Evolutionary conservation across 805 yeast genomes (phyloP).

Genomic region (Candida chilensis): DNA sequence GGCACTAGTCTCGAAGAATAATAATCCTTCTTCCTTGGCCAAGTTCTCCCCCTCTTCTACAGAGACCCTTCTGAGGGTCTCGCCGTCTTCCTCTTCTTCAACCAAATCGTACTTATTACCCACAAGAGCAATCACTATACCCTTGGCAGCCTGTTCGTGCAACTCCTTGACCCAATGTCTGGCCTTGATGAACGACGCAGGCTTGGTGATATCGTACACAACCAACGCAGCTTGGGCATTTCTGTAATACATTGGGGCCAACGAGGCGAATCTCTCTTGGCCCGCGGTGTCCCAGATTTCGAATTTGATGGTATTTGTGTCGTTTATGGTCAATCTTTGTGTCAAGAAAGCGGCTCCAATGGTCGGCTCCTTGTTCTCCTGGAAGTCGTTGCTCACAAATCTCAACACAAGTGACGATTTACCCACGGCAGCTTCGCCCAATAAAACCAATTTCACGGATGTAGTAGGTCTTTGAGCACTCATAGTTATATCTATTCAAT

Average conservation of each 20-base stretch:
- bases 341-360: slow-evolving; percentile 97
- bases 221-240: slow-evolving; percentile 96
- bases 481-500: too few species aligned
- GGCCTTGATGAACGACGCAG: slow-evolving; percentile 90
- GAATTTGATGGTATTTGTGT: slow-evolving; percentile 70
- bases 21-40: slow-evolving; percentile 84
- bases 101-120: slow-evolving; percentile 87
- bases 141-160: slow-evolving; percentile 91
- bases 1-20: slow-evolving; percentile 93
- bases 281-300: slow-evolving; percentile 98
- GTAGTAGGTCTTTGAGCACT: slow-evolving; percentile 42
- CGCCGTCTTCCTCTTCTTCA: slow-evolving; percentile 44
- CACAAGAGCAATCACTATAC: slow-evolving; percentile 85
- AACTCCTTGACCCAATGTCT: slow-evolving; percentile 97
- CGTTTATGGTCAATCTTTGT: slow-evolving; percentile 83
- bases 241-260: slow-evolving; percentile 96
- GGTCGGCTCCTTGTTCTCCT: slow-evolving; percentile 95
- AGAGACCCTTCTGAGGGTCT: slow-evolving; percentile 64
- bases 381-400: slow-evolving; percentile 91
- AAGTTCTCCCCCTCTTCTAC: slow-evolving; percentile 78
- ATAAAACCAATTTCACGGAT: slow-evolving; percentile 79
- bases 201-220: slow-evolving; percentile 91
- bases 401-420: slow-evolving; percentile 87
- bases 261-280: slow-evolving; percentile 90
- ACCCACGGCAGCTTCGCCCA: slow-evolving; percentile 98